phyloP scores from a whole-genome alignment of 768 basidiomycete genomes.

The Thelephora ganbajun region DNA sequence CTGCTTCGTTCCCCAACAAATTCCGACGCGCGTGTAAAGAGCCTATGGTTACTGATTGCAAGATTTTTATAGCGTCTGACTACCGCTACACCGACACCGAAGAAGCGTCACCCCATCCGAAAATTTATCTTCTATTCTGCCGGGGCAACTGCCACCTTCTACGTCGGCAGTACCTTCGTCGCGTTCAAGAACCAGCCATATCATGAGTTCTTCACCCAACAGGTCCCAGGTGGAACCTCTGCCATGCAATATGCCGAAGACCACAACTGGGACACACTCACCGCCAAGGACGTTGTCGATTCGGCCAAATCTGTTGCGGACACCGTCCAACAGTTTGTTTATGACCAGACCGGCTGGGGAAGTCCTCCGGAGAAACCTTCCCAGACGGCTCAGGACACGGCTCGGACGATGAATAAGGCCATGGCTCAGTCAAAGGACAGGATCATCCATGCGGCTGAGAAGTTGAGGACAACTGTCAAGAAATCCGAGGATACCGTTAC shows the following conservation, averaged over 20 bases:
- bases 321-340: slow-evolving; percentile 35
- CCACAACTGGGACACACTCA: slow-evolving; percentile 66
- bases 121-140: slow-evolving; percentile 55
- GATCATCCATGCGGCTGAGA: slow-evolving; percentile 26
- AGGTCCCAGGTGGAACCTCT: slow-evolving; percentile 63
- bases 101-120: slow-evolving; percentile 39
- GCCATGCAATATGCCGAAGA: slow-evolving; percentile 76
- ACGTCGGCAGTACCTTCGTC: slow-evolving; percentile 66
- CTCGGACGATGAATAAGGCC: slow-evolving; percentile 25
- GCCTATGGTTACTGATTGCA: background rate
- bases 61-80: slow-evolving; percentile 42
- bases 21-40: background rate
- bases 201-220: slow-evolving; percentile 74
- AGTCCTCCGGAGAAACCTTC: slow-evolving; percentile 7
- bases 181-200: slow-evolving; percentile 69
- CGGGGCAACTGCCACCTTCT: slow-evolving; percentile 61
- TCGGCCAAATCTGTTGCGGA: slow-evolving; percentile 34
- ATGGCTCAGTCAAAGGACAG: slow-evolving; percentile 33
- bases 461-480: slow-evolving; percentile 36
- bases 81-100: slow-evolving; percentile 26
- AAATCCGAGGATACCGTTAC: slow-evolving; percentile 26
- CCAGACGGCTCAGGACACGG: slow-evolving; percentile 19
- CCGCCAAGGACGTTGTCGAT: slow-evolving; percentile 42
- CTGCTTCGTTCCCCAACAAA: background rate
- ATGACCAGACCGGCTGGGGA: slow-evolving; percentile 32